These are phyloP conservation scores for Cinnamomum chago DNA, from an alignment of 164 flowering plant genomes.

Conservation along the genomic window DNA sequence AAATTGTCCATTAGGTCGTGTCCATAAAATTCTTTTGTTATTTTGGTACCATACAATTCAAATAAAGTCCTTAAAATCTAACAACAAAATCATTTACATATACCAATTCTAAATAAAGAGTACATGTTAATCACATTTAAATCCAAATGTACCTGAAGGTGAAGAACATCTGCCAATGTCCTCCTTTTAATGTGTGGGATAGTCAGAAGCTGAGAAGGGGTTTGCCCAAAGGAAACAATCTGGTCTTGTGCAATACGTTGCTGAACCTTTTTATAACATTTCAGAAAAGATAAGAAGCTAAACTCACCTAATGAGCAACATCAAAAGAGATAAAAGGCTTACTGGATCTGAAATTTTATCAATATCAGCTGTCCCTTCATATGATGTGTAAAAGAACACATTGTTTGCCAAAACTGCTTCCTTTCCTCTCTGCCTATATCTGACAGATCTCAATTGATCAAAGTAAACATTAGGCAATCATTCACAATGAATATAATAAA, in stretches of 20 bases:
- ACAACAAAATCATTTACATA: too few species aligned
- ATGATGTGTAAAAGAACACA: constrained; percentile 94
- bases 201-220: constrained; percentile 92
- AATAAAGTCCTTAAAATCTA: neutral
- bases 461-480: neutral
- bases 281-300: neutral
- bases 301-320: neutral
- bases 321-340: constrained; percentile 24
- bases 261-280: constrained; percentile 49
- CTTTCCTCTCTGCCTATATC: constrained; percentile 96
- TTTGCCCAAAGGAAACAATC: constrained; percentile 97
- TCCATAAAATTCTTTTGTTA: neutral
- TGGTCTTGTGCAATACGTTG: constrained; percentile 94
- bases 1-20: neutral
- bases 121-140: neutral
- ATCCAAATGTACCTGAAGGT: constrained; percentile 61
- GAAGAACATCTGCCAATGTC: constrained; percentile 81
- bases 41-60: neutral
- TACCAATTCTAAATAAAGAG: neutral
- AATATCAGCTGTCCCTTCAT: constrained; percentile 92
- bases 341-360: constrained; percentile 94
- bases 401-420: constrained; percentile 88
- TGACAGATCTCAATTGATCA: constrained; percentile 25
- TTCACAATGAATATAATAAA: neutral
- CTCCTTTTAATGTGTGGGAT: constrained; percentile 77